These are phyloP conservation scores for Galerina marginata DNA, from an alignment of 768 basidiomycete species.

Conservation along the genomic window DNA sequence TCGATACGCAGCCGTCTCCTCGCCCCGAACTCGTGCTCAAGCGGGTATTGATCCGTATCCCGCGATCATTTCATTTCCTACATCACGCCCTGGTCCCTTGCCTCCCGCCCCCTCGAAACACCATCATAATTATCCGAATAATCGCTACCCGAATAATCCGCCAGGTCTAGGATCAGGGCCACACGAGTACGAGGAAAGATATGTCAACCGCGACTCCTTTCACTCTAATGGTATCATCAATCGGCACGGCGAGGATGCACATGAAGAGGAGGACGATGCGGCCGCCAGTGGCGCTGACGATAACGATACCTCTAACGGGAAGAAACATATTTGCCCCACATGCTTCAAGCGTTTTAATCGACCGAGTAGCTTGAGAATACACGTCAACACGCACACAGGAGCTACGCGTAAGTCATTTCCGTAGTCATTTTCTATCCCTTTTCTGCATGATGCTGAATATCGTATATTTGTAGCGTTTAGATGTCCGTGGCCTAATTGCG, in stretches of 20 bases:
- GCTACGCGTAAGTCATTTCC: slow-evolving; percentile 60
- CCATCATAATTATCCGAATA: background rate
- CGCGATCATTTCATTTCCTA: slow-evolving; percentile 3
- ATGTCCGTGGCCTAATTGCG: slow-evolving; percentile 77
- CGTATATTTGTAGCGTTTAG: slow-evolving; percentile 59
- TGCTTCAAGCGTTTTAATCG: slow-evolving; percentile 73
- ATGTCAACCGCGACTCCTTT: background rate
- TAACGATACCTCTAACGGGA: slow-evolving; percentile 33
- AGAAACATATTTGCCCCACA: slow-evolving; percentile 55
- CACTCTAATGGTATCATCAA: background rate
- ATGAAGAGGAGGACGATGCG: slow-evolving; percentile 29
- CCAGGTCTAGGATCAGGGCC: background rate
- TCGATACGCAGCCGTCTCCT: background rate
- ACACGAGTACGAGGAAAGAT: background rate
- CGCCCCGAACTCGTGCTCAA: slow-evolving; percentile 3
- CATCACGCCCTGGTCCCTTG: slow-evolving; percentile 2
- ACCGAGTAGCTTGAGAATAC: slow-evolving; percentile 69
- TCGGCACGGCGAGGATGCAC: background rate
- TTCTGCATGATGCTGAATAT: background rate
- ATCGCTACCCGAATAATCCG: background rate
- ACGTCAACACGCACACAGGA: slow-evolving; percentile 72
- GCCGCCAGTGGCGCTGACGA: slow-evolving; percentile 13
- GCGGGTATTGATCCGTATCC: slow-evolving; percentile 4
- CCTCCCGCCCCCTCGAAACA: slow-evolving; percentile 4
- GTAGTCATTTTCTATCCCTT: slow-evolving; percentile 6